Percentiles rank a stretch among this genome's conserved stretches.
phyloP scores from a whole-genome alignment of 306 rosid genomes.

The Dryas octopetala region DNA sequence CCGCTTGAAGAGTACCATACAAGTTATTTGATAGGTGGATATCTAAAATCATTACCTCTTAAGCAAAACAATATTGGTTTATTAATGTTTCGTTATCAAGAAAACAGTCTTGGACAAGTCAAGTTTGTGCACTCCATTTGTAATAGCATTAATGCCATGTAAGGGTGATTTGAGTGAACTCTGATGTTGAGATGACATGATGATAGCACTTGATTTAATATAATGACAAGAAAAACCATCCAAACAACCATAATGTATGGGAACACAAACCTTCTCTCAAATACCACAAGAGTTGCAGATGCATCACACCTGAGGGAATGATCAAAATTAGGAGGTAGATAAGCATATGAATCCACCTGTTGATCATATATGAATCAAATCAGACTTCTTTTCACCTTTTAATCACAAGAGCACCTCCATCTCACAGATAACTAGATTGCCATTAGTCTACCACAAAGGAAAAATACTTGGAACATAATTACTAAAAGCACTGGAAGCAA shows the following conservation, averaged over 20 bases:
- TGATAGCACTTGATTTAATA: slow-evolving; percentile 3
- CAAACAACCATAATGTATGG: slow-evolving; percentile 14
- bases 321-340: slow-evolving; percentile 68
- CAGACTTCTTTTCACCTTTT: slow-evolving; percentile 15
- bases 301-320: slow-evolving; percentile 63
- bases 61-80: slow-evolving; percentile 1
- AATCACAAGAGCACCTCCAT: background rate
- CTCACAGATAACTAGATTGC: background rate
- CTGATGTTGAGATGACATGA: slow-evolving; percentile 19
- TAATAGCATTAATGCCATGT: background rate
- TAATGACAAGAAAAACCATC: slow-evolving; percentile 14
- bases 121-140: slow-evolving; percentile 20
- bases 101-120: slow-evolving; percentile 22
- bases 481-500: background rate
- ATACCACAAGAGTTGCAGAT: slow-evolving; percentile 64
- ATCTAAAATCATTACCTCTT: background rate
- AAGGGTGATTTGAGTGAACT: slow-evolving; percentile 10
- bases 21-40: slow-evolving; percentile 6
- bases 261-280: slow-evolving; percentile 77
- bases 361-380: slow-evolving; percentile 30
- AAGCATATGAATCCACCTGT: slow-evolving; percentile 88
- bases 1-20: slow-evolving; percentile 21
- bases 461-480: background rate
- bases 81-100: slow-evolving; percentile 7
- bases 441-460: background rate